Percentiles rank a stretch among this genome's conserved stretches.
These are phyloP conservation scores for Annulohypoxylon bovei DNA, from an alignment of 495 filamentous ascomycete species.

Conservation along the genomic window DNA sequence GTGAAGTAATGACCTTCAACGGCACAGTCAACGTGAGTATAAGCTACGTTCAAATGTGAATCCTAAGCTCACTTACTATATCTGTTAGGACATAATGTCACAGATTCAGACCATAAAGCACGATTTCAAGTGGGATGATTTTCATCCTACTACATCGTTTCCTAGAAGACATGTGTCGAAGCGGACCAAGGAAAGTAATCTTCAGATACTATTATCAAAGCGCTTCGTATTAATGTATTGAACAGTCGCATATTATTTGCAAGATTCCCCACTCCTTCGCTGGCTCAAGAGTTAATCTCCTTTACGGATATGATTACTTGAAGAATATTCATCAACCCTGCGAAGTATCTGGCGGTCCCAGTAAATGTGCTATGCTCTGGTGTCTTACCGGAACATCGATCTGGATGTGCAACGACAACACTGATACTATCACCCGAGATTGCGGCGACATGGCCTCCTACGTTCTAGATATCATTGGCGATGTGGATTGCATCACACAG, in stretches of 20 bases:
- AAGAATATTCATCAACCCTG: slow-evolving; percentile 14
- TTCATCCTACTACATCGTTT: background rate
- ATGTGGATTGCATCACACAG: slow-evolving; percentile 4
- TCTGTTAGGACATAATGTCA: slow-evolving; percentile 3
- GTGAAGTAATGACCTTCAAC: slow-evolving; percentile 23
- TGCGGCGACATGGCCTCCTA: slow-evolving; percentile 18
- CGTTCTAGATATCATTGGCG: slow-evolving; percentile 15
- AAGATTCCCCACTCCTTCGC: background rate
- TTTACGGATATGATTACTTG: slow-evolving; percentile 21
- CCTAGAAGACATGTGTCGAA: background rate
- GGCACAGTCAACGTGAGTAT: slow-evolving; percentile 22
- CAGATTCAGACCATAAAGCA: slow-evolving; percentile 29
- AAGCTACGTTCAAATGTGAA: background rate
- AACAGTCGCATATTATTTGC: slow-evolving; percentile 9
- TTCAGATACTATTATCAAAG: background rate
- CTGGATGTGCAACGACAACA: slow-evolving; percentile 36
- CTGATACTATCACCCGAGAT: background rate
- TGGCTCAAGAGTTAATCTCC: background rate
- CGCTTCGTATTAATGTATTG: background rate
- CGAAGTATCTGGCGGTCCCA: slow-evolving; percentile 14
- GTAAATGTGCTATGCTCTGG: slow-evolving; percentile 25
- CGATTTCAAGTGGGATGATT: slow-evolving; percentile 29
- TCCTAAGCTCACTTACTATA: background rate
- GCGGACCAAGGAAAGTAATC: slow-evolving; percentile 6
- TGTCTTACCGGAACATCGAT: background rate